Evolutionary conservation across 768 basidiomycete species (phyloP), one percentile per base, ranked within the genome.

Genomic region (Auriscalpium vulgare): DNA sequence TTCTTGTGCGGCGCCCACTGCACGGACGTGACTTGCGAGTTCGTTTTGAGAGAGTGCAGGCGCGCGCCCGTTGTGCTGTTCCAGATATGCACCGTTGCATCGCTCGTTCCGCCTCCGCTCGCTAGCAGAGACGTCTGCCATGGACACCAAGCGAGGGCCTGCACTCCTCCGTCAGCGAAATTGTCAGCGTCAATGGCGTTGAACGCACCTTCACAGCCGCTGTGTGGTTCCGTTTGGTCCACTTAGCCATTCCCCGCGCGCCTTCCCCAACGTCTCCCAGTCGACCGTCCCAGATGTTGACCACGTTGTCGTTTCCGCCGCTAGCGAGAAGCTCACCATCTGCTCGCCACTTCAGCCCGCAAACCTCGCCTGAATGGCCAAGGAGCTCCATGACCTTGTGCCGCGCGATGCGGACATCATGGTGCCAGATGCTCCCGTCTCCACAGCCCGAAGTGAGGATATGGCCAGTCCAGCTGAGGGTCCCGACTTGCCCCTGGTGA

Each of bases 251-350:
- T 3, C 79, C 83, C 16, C 80, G 68, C 3, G 79, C 72, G 11
- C 77, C 76, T 58, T 75, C 73, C 4, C 69, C 74, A 1, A 66
- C 60, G 29, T 62, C 56, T 5, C 61, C 61, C 54, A 60, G 74
- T 55, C 93, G 79, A 8, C 87, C 90, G 63, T 99, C 95, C 95
- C 95, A 99, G 53, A 97, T 88, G 66, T 97, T 97, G 55, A 98
- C 94, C 17, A 97, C 94, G 60, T 99, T 97, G 69, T 98, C 97
- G 66, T 98, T 98, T 0, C 94, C 97, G 2, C 97, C 97, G 62
- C 91, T 94, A 0, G 95, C 97, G 37, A 99, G 78, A n/a, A 97
- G 74, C 69, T 94, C 88, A 0, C 94, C 92, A 59, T 95, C 95
- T 2, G 75, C 50, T 37, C 61, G 44, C 61, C 61, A 98, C 59